Base-by-base conservation (phyloP, 192 early-diverging fungal species). In the Podila verticillata region DNA sequence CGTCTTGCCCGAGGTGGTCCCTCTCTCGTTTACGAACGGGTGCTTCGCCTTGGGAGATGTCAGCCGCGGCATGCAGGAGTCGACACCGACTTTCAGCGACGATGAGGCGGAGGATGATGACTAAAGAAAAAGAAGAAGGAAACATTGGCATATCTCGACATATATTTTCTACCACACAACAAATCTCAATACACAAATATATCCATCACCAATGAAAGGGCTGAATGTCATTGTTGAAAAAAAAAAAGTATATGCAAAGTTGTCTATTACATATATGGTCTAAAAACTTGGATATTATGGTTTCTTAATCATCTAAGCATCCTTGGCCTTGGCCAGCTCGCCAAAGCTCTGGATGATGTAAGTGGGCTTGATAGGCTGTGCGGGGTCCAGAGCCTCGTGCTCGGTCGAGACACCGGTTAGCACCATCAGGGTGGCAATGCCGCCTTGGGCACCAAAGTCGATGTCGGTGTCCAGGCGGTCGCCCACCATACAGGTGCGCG, bases 381-480 rank as follows among this genome's bases (percentile, higher is more conserved):
- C 10, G 0, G 72, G 58, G 32, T 63, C 67, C 22, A 82, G 20
- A 29, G 84, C 70, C 24, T 87, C 82, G 7, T 79, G 32, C 54
- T 87, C 86, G 8, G 61, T 62, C 4, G 73, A 64, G 29, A 87
- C 79, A 86, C 96, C 96, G 9, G 97, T 97, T 82, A 99, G 86
- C 29, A 98, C 97, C 62, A 95, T 89, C 65, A 99, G 83, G 0
- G 98, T 99, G 57, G 85, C 89, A 34, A 96, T 77, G n/a, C 92
- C 91, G 68, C 96, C 96, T 22, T 89, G 74, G 59, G 91, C 90
- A 36, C 98, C 98, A 84, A 99, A 99, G 34, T 89, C 89, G 71
- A 99, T 96, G 82, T 99, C 98, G 5, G 98, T 99, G 81, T 97
- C 94, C 47, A 99, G 84, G 30, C 96, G 87, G 77, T 99, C 98